Conservation (phyloP, 2,329 filamentous ascomycete genomes). For the Dactylellina haptotyla region DNA sequence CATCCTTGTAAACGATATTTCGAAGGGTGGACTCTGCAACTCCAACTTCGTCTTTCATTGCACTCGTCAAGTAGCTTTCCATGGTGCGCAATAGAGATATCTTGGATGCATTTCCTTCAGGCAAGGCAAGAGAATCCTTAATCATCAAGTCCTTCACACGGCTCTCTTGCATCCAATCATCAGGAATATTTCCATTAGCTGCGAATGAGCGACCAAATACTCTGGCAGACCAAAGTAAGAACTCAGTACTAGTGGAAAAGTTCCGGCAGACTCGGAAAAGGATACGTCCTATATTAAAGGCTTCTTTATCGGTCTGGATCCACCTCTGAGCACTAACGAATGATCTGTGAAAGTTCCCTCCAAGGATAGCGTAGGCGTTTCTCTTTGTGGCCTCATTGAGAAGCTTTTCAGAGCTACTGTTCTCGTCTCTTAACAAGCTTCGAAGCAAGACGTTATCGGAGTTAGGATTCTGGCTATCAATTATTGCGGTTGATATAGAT, state of each 20-base stretch:
- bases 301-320: constrained; percentile 68
- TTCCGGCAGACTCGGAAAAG: constrained; percentile 80
- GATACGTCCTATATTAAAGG: constrained; percentile 71
- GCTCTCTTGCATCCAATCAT: constrained; percentile 64
- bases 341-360: constrained; percentile 76
- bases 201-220: constrained; percentile 86
- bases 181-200: constrained; percentile 74
- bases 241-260: constrained; percentile 72
- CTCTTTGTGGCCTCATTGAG: constrained; percentile 76
- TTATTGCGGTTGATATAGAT: constrained; percentile 64
- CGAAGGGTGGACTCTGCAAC: constrained; percentile 71
- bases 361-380: constrained; percentile 77
- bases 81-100: constrained; percentile 44
- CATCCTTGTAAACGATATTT: constrained; percentile 68
- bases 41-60: constrained; percentile 62
- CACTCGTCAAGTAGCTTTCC: constrained; percentile 42
- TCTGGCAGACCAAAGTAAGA: constrained; percentile 84
- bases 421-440: constrained; percentile 80
- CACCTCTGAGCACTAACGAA: constrained; percentile 34
- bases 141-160: constrained; percentile 56
- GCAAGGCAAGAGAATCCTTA: constrained; percentile 42
- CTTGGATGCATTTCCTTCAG: constrained; percentile 46
- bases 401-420: constrained; percentile 70
- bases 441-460: constrained; percentile 66
- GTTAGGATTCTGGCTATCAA: constrained; percentile 37